These are phyloP conservation scores for Porodaedalea pini DNA, from an alignment of 1,284 basidiomycete genomes.

Conservation along the genomic window DNA sequence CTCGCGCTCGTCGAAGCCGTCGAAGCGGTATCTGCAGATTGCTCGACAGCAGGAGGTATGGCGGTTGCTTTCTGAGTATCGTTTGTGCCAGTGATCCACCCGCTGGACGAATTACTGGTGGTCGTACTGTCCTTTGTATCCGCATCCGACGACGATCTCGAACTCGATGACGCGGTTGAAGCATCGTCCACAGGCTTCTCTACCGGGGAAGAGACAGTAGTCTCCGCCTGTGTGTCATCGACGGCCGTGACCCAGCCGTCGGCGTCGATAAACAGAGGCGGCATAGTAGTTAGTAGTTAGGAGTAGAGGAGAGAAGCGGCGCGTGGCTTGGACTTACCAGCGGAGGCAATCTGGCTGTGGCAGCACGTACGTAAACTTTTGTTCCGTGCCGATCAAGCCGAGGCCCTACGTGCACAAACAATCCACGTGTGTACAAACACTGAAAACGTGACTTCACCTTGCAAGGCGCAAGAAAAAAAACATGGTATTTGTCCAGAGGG, in stretches of 20 bases:
- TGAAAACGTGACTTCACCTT: background rate
- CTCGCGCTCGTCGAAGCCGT: constrained; percentile 21
- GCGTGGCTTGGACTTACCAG: background rate
- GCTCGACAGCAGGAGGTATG: background rate
- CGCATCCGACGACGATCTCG: background rate
- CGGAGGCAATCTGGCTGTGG: constrained; percentile 3
- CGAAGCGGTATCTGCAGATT: constrained; percentile 2
- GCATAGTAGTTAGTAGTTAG: background rate
- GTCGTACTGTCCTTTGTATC: background rate
- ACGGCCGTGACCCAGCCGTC: constrained; percentile 14
- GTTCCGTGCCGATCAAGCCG: background rate
- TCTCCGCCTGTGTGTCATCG: background rate
- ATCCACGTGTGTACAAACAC: no score
- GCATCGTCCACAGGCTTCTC: constrained; percentile 6
- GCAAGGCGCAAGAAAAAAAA: background rate
- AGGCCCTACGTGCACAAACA: background rate
- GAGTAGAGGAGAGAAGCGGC: background rate
- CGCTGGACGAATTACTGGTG: background rate
- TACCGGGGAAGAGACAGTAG: background rate
- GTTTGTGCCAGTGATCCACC: background rate
- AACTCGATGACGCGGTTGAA: background rate
- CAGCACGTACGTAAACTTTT: constrained; percentile 1
- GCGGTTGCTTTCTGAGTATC: background rate
- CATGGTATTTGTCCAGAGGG: background rate
- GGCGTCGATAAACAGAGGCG: constrained; percentile 8